A percentile compares a stretch with the other conserved stretches of the same genome.
phyloP scores from a whole-genome alignment of 441 rosid species.

The Pelargonium citronellum region DNA sequence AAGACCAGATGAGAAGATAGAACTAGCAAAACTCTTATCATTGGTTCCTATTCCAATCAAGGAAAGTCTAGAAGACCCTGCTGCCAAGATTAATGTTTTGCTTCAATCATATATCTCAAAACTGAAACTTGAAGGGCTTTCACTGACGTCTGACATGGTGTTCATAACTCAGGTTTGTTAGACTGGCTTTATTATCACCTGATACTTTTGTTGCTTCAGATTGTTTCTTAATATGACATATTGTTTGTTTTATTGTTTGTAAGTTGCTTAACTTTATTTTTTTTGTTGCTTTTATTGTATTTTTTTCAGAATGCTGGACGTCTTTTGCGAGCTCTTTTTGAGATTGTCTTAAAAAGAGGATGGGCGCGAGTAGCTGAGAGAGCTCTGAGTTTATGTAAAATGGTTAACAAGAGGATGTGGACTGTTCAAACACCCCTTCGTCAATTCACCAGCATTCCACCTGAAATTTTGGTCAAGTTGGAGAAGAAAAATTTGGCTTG shows the following conservation, averaged over 20 bases:
- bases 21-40: slow-evolving; percentile 80
- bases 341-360: slow-evolving; percentile 83
- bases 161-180: slow-evolving; percentile 75
- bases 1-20: slow-evolving; percentile 98
- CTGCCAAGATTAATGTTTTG: slow-evolving; percentile 91
- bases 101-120: slow-evolving; percentile 91
- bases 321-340: slow-evolving; percentile 84
- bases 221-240: neutral
- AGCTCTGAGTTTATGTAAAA: slow-evolving; percentile 81
- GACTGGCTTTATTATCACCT: slow-evolving; percentile 13
- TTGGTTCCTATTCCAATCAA: slow-evolving; percentile 93
- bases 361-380: slow-evolving; percentile 94
- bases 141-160: slow-evolving; percentile 91
- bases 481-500: slow-evolving; percentile 94
- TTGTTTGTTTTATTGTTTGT: slow-evolving; percentile 8
- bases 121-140: slow-evolving; percentile 93
- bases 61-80: slow-evolving; percentile 92
- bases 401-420: slow-evolving; percentile 95
- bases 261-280: slow-evolving; percentile 13
- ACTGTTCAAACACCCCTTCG: slow-evolving; percentile 89
- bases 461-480: slow-evolving; percentile 71
- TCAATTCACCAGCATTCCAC: slow-evolving; percentile 76
- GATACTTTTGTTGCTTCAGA: slow-evolving; percentile 5
- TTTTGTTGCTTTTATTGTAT: slow-evolving; percentile 15
- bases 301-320: slow-evolving; percentile 96